A percentile compares a stretch with the other conserved stretches of the same genome.
Conservation (phyloP, 345 rosid species). For the Euphorbia pulcherrima region DNA sequence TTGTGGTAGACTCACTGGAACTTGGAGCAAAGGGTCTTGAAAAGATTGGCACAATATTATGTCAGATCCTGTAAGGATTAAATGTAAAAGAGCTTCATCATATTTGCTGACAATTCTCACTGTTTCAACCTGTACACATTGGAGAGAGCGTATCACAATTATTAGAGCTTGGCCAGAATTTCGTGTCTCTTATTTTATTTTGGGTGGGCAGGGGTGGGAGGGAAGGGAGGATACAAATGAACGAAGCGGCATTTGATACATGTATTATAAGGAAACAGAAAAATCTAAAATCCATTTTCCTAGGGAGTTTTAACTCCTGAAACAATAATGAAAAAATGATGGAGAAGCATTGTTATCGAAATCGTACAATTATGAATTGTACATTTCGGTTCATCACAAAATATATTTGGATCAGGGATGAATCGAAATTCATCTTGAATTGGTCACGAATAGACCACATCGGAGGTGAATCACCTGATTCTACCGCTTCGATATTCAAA, state of each 20-base stretch:
- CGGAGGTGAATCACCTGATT: no score
- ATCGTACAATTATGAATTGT: no score
- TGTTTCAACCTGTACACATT: conserved; percentile 39
- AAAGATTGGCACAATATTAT: conserved; percentile 52
- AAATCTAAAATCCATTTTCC: neutral
- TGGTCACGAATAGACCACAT: no score
- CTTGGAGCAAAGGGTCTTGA: conserved; percentile 54
- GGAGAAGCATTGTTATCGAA: no score
- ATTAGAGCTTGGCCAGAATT: conserved; percentile 8
- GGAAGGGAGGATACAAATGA: neutral
- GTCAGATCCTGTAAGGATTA: conserved; percentile 61
- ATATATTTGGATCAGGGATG: no score
- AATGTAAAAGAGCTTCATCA: conserved; percentile 47
- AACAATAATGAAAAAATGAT: neutral
- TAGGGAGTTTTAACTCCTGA: neutral
- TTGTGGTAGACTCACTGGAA: conserved; percentile 45
- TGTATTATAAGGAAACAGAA: neutral
- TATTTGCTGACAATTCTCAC: conserved; percentile 38
- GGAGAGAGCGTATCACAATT: conserved; percentile 5
- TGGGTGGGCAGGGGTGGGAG: neutral
- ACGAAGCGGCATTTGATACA: neutral
- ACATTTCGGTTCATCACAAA: no score
- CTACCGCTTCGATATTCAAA: no score
- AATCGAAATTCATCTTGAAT: no score
- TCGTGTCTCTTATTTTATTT: neutral